Evolutionary conservation across 176 grass and related monocot genomes (phyloP).

Genomic region (Rhynchospora breviuscula): DNA sequence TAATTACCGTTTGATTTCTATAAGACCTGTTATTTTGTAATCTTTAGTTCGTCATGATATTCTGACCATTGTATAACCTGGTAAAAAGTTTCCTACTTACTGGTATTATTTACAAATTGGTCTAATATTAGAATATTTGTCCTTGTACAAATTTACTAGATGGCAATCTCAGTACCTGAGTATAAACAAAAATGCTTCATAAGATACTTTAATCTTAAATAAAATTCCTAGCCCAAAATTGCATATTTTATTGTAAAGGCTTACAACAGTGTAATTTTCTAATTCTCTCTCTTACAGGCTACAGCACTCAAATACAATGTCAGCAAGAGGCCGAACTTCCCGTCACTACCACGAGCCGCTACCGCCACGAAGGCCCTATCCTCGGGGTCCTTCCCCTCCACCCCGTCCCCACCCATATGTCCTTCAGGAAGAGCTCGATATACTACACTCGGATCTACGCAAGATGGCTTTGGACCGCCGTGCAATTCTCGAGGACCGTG

Average conservation of each 20-base stretch:
- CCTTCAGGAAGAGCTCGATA: constrained; percentile 6
- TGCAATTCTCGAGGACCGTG: neutral
- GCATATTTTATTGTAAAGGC: neutral
- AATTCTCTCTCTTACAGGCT: neutral
- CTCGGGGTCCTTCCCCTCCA: neutral
- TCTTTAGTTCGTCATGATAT: too few species aligned
- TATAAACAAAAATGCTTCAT: neutral
- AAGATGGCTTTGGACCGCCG: neutral
- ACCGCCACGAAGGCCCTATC: constrained; percentile 2
- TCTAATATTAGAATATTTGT: neutral
- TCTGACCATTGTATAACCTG: too few species aligned
- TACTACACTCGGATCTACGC: neutral
- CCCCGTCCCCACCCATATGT: neutral
- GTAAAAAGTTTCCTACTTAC: too few species aligned
- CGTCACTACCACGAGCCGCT: constrained; percentile 10
- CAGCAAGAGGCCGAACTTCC: neutral
- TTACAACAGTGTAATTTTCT: neutral
- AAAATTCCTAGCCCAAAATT: neutral
- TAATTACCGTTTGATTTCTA: neutral
- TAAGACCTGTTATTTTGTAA: neutral
- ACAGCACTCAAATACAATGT: constrained; percentile 8
- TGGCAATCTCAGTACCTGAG: neutral
- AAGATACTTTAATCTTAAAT: neutral
- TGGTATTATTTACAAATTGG: too few species aligned
- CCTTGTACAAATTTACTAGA: neutral